Percentiles rank a stretch among this genome's conserved stretches.
phyloP scores from a whole-genome alignment of 1,284 basidiomycete species.

The Cutaneotrichosporon sp. region DNA sequence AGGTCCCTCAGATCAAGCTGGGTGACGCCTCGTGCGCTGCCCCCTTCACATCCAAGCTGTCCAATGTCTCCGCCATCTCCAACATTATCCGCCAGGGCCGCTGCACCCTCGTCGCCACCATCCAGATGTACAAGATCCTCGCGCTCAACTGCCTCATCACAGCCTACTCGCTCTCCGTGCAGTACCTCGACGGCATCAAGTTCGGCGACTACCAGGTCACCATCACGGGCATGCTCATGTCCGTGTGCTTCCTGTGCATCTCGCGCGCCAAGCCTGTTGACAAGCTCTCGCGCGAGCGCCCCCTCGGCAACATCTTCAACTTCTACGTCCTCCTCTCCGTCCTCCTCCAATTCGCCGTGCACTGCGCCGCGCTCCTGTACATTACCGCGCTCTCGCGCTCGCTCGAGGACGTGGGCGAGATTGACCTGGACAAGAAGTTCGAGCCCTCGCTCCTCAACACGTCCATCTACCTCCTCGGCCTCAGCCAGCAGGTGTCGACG shows the following conservation, averaged over 20 bases:
- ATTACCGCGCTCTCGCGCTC: slow-evolving; percentile 79
- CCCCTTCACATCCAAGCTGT: slow-evolving; percentile 93
- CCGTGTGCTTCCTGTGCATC: slow-evolving; percentile 94
- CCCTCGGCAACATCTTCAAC: slow-evolving; percentile 93
- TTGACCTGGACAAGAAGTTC: slow-evolving; percentile 93
- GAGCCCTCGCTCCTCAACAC: slow-evolving; percentile 90
- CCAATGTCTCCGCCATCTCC: slow-evolving; percentile 87
- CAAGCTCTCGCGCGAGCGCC: slow-evolving; percentile 84
- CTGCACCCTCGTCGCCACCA: slow-evolving; percentile 92
- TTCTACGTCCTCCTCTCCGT: slow-evolving; percentile 89
- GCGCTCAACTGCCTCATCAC: slow-evolving; percentile 95
- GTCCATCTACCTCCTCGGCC: slow-evolving; percentile 87
- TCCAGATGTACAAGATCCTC: slow-evolving; percentile 99
- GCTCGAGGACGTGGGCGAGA: slow-evolving; percentile 72
- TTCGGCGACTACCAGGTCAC: slow-evolving; percentile 96
- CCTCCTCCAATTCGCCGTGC: slow-evolving; percentile 84
- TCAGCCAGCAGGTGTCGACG: slow-evolving; percentile 94
- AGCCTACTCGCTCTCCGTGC: slow-evolving; percentile 91
- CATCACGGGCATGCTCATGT: slow-evolving; percentile 92
- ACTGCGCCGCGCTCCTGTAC: slow-evolving; percentile 84
- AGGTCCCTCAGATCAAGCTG: slow-evolving; percentile 93
- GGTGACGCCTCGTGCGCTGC: slow-evolving; percentile 95
- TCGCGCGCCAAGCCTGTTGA: slow-evolving; percentile 96
- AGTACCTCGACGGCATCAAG: slow-evolving; percentile 96
- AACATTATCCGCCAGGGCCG: slow-evolving; percentile 96